Percentiles rank a stretch among this genome's conserved stretches.
phyloP scores from a whole-genome alignment of 164 flowering plant species.

The Liriodendron chinense region DNA sequence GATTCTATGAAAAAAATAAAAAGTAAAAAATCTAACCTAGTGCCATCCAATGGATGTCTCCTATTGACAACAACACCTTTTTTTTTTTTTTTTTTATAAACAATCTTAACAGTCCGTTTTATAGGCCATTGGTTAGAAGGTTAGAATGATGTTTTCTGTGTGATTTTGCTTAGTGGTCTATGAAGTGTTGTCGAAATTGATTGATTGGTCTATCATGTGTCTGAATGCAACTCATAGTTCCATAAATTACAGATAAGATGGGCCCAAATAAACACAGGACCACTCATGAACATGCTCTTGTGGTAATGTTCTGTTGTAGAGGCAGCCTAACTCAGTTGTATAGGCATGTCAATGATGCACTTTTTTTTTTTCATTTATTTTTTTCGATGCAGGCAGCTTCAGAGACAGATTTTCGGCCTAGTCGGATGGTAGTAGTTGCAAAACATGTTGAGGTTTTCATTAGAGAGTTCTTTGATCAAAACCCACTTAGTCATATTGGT shows the following conservation, averaged over 20 bases:
- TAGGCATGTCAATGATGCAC: background rate
- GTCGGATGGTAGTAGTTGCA: conserved; percentile 77
- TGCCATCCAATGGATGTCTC: too few relatives aligned
- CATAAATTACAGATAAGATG: background rate
- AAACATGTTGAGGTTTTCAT: conserved; percentile 80
- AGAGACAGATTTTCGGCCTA: conserved; percentile 80
- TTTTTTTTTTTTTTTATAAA: too few relatives aligned
- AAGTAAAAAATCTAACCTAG: too few relatives aligned
- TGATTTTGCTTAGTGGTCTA: too few relatives aligned
- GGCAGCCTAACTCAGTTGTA: background rate
- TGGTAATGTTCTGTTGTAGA: background rate
- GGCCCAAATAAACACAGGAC: background rate
- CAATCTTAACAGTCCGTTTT: too few relatives aligned
- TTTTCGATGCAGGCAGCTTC: conserved; percentile 65
- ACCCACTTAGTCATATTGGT: conserved; percentile 90
- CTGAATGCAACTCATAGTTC: background rate
- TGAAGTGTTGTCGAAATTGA: background rate
- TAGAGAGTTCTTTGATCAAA: conserved; percentile 96
- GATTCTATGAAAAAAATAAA: too few relatives aligned
- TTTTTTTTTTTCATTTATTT: background rate
- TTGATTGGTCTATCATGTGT: background rate
- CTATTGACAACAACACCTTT: too few relatives aligned
- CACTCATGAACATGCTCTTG: background rate
- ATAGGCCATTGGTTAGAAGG: too few relatives aligned
- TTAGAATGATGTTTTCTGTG: too few relatives aligned